Evolutionary conservation across 1,139 yeast genomes (phyloP), one percentile per base, ranked within the genome.

Genomic region (Suhomyces kunorum): DNA sequence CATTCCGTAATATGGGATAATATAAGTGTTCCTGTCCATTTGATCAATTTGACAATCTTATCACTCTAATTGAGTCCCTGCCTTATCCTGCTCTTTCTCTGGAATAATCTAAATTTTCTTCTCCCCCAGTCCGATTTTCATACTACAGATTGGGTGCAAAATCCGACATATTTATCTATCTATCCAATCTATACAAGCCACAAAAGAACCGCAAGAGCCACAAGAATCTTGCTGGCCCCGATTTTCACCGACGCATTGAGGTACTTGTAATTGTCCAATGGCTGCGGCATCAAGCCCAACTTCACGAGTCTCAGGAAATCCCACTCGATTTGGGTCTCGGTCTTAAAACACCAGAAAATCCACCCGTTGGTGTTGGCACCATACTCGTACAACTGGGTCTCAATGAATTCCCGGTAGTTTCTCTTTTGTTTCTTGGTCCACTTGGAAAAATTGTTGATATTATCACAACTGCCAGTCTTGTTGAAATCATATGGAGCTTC

Each of bases 301-400:
- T 67, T 60, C 8, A 76, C 72, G 46, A 83, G 67, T 45, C 73
- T 63, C 48, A 66, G 55, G 58, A 79, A 78, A 54, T 80, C 86
- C 87, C 87, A 81, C 58, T 80, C 86, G 25, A 76, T 66, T 6
- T 80, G 68, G 38, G 62, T 63, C 54, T 81, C 87, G 3, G 86
- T 80, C 59, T 81, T 81, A 71, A 76, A 81, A 55, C 81, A 78
- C 87, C 87, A 81, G 54, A 81, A 81, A 24, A 79, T 77, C 84
- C 84, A 81, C 2, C 87, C 87, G 5, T 64, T 64, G 26, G 69
- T 59, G 38, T 61, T 48, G 19, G 50, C 35, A n/a, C 60, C 56
- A 52, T 74, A 78, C 15, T 75, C 67, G 42, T 75, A 74, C 51
- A 78, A 56, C 43, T 66, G 72, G 50, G 64, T 64, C 47, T 66